Percentiles rank a stretch among this genome's conserved stretches.
These are phyloP conservation scores for Xanthoconium stramineum DNA, from an alignment of 768 basidiomycete genomes.

Conservation along the genomic window DNA sequence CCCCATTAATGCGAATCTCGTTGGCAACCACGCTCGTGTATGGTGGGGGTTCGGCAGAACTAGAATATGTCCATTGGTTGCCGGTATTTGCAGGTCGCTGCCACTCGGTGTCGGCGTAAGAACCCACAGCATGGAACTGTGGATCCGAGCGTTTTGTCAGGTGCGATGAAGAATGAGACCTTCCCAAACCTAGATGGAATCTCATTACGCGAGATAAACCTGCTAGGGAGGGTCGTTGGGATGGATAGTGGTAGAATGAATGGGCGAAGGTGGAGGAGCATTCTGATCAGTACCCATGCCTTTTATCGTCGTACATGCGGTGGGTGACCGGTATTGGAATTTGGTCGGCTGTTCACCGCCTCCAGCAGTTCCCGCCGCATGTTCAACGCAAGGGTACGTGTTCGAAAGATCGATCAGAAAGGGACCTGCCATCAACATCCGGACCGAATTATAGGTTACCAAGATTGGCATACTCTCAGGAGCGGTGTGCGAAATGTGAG, in stretches of 20 bases:
- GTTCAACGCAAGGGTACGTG: background rate
- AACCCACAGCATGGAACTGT: constrained; percentile 5
- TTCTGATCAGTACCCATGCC: no score
- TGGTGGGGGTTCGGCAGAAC: constrained; percentile 23
- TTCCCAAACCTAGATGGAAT: constrained; percentile 6
- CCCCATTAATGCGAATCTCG: constrained; percentile 6
- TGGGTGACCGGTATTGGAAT: background rate
- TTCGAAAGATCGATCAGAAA: constrained; percentile 7
- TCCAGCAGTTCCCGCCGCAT: background rate
- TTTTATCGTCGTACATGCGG: background rate
- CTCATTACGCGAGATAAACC: background rate
- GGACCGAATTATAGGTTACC: no score
- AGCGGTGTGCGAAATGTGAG: background rate
- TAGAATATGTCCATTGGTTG: background rate
- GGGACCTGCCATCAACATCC: background rate
- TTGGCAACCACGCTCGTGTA: constrained; percentile 13
- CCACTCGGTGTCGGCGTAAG: background rate
- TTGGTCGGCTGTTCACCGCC: no score
- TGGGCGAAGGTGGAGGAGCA: background rate
- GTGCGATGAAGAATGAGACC: constrained; percentile 7
- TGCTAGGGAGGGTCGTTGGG: background rate
- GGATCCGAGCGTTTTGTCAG: background rate
- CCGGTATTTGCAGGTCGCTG: background rate
- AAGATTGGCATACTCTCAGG: background rate
- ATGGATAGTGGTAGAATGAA: background rate